Evolutionary conservation across 2,329 filamentous ascomycete genomes (phyloP).

Genomic region (Sporothrix luriei): DNA sequence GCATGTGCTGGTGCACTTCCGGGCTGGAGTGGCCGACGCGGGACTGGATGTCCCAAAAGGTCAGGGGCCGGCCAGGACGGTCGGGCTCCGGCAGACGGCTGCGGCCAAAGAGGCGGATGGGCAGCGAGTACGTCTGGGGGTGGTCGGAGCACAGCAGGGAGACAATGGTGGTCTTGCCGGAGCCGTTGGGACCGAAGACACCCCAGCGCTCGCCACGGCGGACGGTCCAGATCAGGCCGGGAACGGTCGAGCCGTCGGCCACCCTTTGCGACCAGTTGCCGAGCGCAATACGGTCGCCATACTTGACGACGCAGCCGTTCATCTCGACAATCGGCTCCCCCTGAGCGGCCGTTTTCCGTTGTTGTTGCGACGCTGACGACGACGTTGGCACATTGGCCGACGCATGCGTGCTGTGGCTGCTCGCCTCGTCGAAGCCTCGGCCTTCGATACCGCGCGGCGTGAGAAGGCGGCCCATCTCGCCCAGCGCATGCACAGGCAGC

Average conservation of each 20-base stretch:
- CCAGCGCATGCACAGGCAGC: constrained; percentile 52
- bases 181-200: constrained; percentile 90
- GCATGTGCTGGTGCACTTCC: constrained; percentile 92
- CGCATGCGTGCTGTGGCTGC: neutral
- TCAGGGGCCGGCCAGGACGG: constrained; percentile 64
- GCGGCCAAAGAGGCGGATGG: constrained; percentile 82
- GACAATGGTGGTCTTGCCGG: constrained; percentile 92
- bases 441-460: constrained; percentile 48
- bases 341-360: neutral
- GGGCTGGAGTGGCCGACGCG: constrained; percentile 92
- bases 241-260: constrained; percentile 52
- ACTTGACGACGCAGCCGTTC: constrained; percentile 78
- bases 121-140: constrained; percentile 87
- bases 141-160: constrained; percentile 94
- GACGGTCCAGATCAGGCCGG: constrained; percentile 81
- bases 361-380: constrained; percentile 34
- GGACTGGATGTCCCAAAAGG: constrained; percentile 88
- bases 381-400: neutral
- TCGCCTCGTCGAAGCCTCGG: constrained; percentile 42
- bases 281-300: constrained; percentile 74
- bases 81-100: constrained; percentile 71
- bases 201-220: constrained; percentile 85
- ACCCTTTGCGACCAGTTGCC: constrained; percentile 74
- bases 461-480: constrained; percentile 55
- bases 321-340: constrained; percentile 83